Conservation (phyloP, 1,139 yeast genomes). For the Geotrichum europaeum region DNA sequence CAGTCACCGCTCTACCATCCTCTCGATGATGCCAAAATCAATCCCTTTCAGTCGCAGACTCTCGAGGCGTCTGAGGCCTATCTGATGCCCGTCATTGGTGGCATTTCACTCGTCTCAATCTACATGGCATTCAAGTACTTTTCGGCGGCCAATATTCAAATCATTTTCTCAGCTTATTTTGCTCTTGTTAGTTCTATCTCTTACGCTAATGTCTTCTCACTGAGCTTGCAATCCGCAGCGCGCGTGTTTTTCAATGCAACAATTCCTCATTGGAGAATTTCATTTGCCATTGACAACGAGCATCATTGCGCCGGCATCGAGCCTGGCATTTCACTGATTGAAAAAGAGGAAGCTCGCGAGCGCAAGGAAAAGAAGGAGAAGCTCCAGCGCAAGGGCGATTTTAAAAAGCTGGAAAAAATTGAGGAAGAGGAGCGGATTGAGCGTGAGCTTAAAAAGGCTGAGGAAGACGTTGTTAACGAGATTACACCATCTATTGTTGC, state of each 20-base stretch:
- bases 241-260: slow-evolving; percentile 27
- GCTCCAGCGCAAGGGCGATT: not conserved
- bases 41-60: slow-evolving; percentile 7
- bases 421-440: slow-evolving; percentile 17
- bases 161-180: slow-evolving; percentile 35
- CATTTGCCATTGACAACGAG: slow-evolving; percentile 33
- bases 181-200: slow-evolving; percentile 32
- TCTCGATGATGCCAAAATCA: slow-evolving; percentile 32
- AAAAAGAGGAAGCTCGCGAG: slow-evolving; percentile 6
- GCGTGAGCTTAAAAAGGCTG: slow-evolving; percentile 21
- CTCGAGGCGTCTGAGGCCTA: slow-evolving; percentile 34
- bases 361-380: slow-evolving; percentile 3
- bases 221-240: slow-evolving; percentile 24
- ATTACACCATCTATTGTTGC: slow-evolving; percentile 9
- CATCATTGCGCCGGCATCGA: slow-evolving; percentile 32
- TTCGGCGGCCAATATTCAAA: slow-evolving; percentile 31
- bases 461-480: slow-evolving; percentile 14
- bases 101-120: slow-evolving; percentile 35
- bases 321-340: slow-evolving; percentile 12
- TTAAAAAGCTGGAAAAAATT: slow-evolving; percentile 1
- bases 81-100: slow-evolving; percentile 41
- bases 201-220: slow-evolving; percentile 27
- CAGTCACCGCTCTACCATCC: slow-evolving; percentile 43
- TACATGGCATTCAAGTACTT: slow-evolving; percentile 37
- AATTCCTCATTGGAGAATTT: slow-evolving; percentile 31